Base-by-base conservation (phyloP, 345 rosid species). In the Melaleuca alternifolia region DNA sequence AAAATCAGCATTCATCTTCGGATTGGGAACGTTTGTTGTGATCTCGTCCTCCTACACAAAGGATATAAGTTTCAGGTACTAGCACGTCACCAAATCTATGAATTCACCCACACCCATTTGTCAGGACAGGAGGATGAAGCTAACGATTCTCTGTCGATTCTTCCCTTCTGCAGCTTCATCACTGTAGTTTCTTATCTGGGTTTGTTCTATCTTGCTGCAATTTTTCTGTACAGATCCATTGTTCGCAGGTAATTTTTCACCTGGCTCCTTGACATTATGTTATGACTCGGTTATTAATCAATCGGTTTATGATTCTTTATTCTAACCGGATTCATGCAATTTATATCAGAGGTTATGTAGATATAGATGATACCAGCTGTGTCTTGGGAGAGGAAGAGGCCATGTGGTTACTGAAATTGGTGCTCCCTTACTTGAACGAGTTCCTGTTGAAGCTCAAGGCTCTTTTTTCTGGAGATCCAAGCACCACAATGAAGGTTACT, bases 381-480 rank as follows among this genome's bases (percentile, higher is more conserved):
- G 97, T 94, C 23, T 50, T 96, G 59, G 96, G 99, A 85, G 98
- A 97, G 90, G 98, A 92, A 84, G 99, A 97, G 88, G 96, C 94
- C 48, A 86, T 95, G 75, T 94, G 95, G 93, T 84, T 97, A 57
- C 86, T 96, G 44, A 93, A 92, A 91, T 53, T 91, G 86, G 85
- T 94, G 62, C 92, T 97, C 77, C 99, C 99, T 59, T 96, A 95
- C 89, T 89, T 97, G 88, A 96, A 97, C 84, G 99, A 94, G 93
- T 92, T 92, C 87, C 79, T 95, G 20, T 30, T 91, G 85, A 95
- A 93, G 83, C 89, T 94, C 28, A 95, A 87, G 88, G 95, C 97
- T 76, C 97, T 96, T 81, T 95, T 97, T 86, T 94, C 98, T 44
- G 99, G 99, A 52, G 99, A 97, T 87, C 96, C 99, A 75, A 90